Conservation (phyloP, 2,329 filamentous ascomycete genomes). For the Escovopsis sp. region DNA sequence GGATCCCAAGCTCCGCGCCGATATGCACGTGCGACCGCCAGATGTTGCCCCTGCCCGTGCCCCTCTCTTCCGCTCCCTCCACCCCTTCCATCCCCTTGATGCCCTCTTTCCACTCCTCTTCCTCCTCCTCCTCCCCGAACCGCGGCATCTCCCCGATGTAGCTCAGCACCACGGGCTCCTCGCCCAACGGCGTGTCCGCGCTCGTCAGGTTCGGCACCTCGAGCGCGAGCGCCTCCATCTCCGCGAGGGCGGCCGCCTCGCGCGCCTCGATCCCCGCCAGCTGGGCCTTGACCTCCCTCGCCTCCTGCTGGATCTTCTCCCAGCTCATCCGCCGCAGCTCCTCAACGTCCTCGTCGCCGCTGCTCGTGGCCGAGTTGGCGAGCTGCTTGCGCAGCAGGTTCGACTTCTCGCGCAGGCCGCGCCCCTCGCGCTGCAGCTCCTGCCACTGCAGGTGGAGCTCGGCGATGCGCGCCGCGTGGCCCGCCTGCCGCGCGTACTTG, state of each 20-base stretch:
- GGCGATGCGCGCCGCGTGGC: constrained; percentile 40
- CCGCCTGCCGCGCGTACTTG: constrained; percentile 53
- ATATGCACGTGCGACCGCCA: constrained; percentile 75
- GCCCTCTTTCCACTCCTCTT: too few relatives aligned
- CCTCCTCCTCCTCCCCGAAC: constrained; percentile 11
- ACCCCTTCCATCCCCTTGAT: too few relatives aligned
- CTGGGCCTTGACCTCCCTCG: constrained; percentile 46
- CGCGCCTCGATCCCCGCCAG: constrained; percentile 44
- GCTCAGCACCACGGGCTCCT: constrained; percentile 47
- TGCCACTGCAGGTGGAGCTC: constrained; percentile 42
- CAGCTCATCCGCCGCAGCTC: constrained; percentile 23
- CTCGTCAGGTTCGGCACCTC: constrained; percentile 80
- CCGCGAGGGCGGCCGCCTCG: constrained; percentile 41
- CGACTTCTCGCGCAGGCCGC: constrained; percentile 46
- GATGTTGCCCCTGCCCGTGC: constrained; percentile 16
- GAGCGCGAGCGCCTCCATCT: constrained; percentile 61
- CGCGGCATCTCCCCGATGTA: constrained; percentile 63
- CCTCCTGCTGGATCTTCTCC: constrained; percentile 45
- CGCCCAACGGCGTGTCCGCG: constrained; percentile 54
- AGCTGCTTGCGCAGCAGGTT: constrained; percentile 45
- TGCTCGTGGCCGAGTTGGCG: constrained; percentile 33
- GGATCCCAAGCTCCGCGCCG: constrained; percentile 68
- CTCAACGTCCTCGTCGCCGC: constrained; percentile 25
- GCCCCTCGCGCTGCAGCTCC: constrained; percentile 42
- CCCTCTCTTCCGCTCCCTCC: too few relatives aligned